These are phyloP conservation scores for Fusarium albosuccineum DNA, from an alignment of 2,329 filamentous ascomycete species.

Conservation along the genomic window DNA sequence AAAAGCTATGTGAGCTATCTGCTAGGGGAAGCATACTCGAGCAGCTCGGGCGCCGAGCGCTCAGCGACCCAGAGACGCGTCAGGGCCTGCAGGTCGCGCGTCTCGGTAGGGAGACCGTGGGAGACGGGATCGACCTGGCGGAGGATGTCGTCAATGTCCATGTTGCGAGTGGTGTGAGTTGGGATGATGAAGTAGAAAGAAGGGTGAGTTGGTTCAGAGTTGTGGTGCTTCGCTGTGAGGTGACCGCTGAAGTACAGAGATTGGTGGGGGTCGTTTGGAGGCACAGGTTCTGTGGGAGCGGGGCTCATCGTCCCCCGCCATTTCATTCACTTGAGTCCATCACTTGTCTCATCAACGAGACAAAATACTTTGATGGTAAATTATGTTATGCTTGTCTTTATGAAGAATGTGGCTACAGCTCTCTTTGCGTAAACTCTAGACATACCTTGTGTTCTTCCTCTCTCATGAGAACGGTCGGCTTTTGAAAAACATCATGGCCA, in stretches of 20 bases:
- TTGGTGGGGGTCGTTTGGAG: conserved; percentile 27
- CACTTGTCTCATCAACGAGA: neutral
- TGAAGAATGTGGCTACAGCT: neutral
- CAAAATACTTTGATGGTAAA: neutral
- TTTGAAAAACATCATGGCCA: too few relatives aligned
- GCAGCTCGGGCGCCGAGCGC: conserved; percentile 87
- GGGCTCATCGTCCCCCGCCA: conserved; percentile 9
- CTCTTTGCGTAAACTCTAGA: too few relatives aligned
- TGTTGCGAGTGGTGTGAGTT: conserved; percentile 48
- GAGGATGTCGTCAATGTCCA: conserved; percentile 87
- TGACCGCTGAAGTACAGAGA: conserved; percentile 13
- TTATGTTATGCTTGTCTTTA: too few relatives aligned
- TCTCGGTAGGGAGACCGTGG: conserved; percentile 68
- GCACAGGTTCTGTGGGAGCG: conserved; percentile 33
- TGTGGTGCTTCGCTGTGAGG: conserved; percentile 6
- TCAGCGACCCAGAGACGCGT: conserved; percentile 96
- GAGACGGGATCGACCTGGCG: conserved; percentile 75
- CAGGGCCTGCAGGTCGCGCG: conserved; percentile 85
- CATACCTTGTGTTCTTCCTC: too few relatives aligned
- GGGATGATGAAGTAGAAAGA: neutral
- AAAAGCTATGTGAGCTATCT: neutral
- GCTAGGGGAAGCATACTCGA: conserved; percentile 65
- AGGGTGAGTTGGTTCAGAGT: neutral
- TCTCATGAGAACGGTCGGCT: too few relatives aligned
- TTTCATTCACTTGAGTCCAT: neutral